These are phyloP conservation scores for Cyclotella kingstonii DNA, from an alignment of 108 stramenopile species.

Conservation along the genomic window DNA sequence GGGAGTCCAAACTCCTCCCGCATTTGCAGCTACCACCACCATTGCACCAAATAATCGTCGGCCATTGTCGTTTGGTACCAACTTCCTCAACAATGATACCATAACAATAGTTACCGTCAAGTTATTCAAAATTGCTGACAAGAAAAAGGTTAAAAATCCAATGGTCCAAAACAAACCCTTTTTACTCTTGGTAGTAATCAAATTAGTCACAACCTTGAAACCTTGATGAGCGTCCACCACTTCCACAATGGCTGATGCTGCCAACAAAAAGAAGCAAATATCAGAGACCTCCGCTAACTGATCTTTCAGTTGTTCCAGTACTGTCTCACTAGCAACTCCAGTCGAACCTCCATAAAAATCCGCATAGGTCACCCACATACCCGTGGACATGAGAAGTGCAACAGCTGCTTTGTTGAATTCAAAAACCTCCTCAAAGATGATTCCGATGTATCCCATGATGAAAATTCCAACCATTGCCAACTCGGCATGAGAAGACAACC, in stretches of 20 bases:
- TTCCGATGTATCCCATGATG: constrained; percentile 87
- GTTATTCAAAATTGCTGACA: constrained; percentile 91
- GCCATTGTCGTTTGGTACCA: constrained; percentile 82
- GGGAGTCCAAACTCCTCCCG: constrained; percentile 95
- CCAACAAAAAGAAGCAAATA: constrained; percentile 93
- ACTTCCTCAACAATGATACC: constrained; percentile 83
- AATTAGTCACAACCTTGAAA: constrained; percentile 92
- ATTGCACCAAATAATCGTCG: constrained; percentile 90
- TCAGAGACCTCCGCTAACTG: constrained; percentile 94
- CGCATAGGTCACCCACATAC: constrained; percentile 92
- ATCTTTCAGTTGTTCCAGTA: constrained; percentile 78
- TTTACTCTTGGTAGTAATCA: constrained; percentile 88
- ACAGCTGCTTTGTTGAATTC: constrained; percentile 94
- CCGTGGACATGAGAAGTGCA: constrained; percentile 89
- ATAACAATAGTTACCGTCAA: constrained; percentile 94
- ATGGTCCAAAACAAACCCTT: constrained; percentile 90
- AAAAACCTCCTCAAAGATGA: constrained; percentile 93
- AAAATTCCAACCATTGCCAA: constrained; percentile 87
- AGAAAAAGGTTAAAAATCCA: constrained; percentile 90
- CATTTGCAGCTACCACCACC: constrained; percentile 95
- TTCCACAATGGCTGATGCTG: constrained; percentile 92
- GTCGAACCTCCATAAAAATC: constrained; percentile 69
- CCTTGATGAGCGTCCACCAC: constrained; percentile 94
- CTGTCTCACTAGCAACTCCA: constrained; percentile 64
- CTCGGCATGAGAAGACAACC: constrained; percentile 78